A percentile compares a stretch with the other conserved stretches of the same genome.
Evolutionary conservation across 768 basidiomycete genomes (phyloP).

Genomic region (Tylopilus balloui): DNA sequence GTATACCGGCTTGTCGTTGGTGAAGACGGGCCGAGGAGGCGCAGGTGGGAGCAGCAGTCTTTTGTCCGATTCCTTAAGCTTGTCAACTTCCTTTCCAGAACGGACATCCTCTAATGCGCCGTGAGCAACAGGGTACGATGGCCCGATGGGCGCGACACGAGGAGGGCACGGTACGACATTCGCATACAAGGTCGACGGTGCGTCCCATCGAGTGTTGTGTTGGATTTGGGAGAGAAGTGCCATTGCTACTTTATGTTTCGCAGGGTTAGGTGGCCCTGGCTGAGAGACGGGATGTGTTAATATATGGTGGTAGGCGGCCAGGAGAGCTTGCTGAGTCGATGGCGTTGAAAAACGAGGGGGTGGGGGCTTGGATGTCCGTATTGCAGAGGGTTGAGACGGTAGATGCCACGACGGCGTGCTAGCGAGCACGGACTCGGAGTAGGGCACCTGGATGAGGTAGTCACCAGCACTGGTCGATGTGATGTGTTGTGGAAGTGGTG

Average conservation of each 20-base stretch:
- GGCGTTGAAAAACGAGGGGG: conserved; percentile 42
- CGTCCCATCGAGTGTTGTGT: conserved; percentile 58
- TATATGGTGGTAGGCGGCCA: conserved; percentile 72
- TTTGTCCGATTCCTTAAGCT: conserved; percentile 53
- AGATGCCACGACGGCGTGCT: conserved; percentile 67
- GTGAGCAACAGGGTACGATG: conserved; percentile 56
- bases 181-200: conserved; percentile 61
- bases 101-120: conserved; percentile 29
- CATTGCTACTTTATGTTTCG: conserved; percentile 75
- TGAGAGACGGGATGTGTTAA: conserved; percentile 63
- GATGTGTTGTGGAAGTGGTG: conserved; percentile 42
- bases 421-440: conserved; percentile 67
- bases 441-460: conserved; percentile 68
- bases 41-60: conserved; percentile 31
- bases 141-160: conserved; percentile 57
- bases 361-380: conserved; percentile 17
- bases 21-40: conserved; percentile 38
- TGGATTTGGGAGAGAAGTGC: conserved; percentile 58
- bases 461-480: conserved; percentile 51
- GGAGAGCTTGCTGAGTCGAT: conserved; percentile 58
- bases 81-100: conserved; percentile 44
- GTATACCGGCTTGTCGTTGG: conserved; percentile 53
- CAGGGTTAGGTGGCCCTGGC: conserved; percentile 48
- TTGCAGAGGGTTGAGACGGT: conserved; percentile 38
- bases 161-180: conserved; percentile 57